Evolutionary conservation across 2,329 filamentous ascomycete species (phyloP), one percentile per base, ranked within the genome.

Genomic region (Didymella keratinophila): DNA sequence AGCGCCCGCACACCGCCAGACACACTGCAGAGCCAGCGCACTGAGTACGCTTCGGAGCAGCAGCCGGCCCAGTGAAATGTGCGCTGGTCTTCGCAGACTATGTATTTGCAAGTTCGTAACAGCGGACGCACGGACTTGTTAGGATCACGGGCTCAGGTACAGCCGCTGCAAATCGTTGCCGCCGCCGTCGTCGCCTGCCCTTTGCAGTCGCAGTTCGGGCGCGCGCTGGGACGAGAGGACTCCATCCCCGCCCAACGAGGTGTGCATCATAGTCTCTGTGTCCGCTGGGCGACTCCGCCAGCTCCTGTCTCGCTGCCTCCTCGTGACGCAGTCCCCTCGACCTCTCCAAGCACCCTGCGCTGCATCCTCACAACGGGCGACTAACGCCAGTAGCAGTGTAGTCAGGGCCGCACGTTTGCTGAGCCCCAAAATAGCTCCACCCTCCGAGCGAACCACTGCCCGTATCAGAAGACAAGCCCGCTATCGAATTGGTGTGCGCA

Each of bases 361-460:
- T 30, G 51, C 25, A 37, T 60, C 59, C 34, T 36, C 55, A 55
- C 55, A 65, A 67, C 67, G 62, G 63, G 56, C 62, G 59, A 56
- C 61, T 62, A 62, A 59, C 39, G 56, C 48, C 51, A 52, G 61
- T 62, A 62, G 62, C 59, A 63, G 66, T 55, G 61, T 63, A 65
- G 62, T 61, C 65, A 67, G 62, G 63, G 62, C 61, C 63, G 49
- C 62, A 64, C 60, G 64, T 62, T 55, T 58, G 56, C 59, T 66
- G 61, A 52, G 61, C 62, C 62, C 67, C 62, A 59, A 65, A 66
- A 64, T 67, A 67, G 64, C 62, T 64, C 60, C 67, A 58, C 59
- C 53, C 25, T 44, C 61, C 60, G 53, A 58, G 46, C 52, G 52
- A 54, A 58, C 52, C 51, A 55, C 46, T 52, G 45, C 45, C 50